A percentile compares a stretch with the other conserved stretches of the same genome.
Evolutionary conservation across 2,329 filamentous ascomycete species (phyloP).

Genomic region (Trichoderma aggressivum): DNA sequence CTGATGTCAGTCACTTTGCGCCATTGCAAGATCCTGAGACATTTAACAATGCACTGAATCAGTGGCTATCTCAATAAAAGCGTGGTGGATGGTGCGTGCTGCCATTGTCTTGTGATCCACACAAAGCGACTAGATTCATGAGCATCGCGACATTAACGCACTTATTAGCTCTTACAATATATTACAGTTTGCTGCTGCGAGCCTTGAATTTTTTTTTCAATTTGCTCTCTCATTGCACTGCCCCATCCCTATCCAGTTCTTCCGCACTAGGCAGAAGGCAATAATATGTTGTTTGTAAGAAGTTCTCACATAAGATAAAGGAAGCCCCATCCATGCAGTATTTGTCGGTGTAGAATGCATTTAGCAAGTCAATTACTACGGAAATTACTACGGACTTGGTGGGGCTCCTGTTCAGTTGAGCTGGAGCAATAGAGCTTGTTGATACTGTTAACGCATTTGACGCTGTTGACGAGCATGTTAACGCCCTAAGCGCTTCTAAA

Average conservation of each 20-base stretch:
- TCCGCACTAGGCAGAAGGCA: background rate
- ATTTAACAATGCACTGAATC: background rate
- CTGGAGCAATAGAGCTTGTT: background rate
- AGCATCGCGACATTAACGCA: fast-evolving
- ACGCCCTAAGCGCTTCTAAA: no score
- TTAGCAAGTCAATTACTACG: no score
- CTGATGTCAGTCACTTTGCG: background rate
- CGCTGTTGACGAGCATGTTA: no score
- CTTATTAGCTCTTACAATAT: background rate
- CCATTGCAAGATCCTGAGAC: background rate
- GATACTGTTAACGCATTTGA: background rate
- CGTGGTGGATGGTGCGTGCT: background rate
- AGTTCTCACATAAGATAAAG: background rate
- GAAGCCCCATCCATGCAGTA: no score
- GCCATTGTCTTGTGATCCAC: background rate
- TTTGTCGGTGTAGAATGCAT: background rate
- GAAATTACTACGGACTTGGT: no score
- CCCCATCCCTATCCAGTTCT: fast-evolving
- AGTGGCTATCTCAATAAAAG: background rate
- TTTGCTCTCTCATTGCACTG: background rate
- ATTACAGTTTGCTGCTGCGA: background rate
- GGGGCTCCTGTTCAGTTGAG: no score
- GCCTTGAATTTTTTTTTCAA: background rate
- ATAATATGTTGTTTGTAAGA: background rate
- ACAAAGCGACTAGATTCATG: background rate